Base-by-base conservation (phyloP, 2,329 filamentous ascomycete species). In the Fusarium globosum region DNA sequence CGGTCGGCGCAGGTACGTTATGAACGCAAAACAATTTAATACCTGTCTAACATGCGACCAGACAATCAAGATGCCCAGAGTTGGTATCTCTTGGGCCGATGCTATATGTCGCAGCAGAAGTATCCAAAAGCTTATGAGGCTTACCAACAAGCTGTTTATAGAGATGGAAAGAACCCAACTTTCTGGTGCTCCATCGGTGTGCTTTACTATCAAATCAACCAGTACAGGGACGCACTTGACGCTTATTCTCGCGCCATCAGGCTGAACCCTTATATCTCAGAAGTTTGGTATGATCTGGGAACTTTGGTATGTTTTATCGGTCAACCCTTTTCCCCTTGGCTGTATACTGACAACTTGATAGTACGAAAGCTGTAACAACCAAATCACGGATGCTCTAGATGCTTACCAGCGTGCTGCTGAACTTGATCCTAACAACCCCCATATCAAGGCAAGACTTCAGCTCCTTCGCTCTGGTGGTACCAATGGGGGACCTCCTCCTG, bases 161-260 rank as follows among this genome's bases (percentile, higher is more conserved):
- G 96, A 65, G 96, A 99, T 81, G 96, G 96, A 39, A 93, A 96
- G 76, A 98, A 98, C 81, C 96, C 96, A 23, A 98, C 96, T 4
- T 99, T 98, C 86, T 99, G 96, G 96, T 98, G 96, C 86, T 98
- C 96, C 15, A 99, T 99, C 80, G 96, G 96, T 81, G 96, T 99
- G 21, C 88, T 99, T 68, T 99, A 99, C 83, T 99, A 98, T 85
- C 96, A 98, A 84, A 99, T 99, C 86, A 99, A 98, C 84, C 96
- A 99, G 85, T 99, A 99, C 84, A 92, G 96, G 67, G 96, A 99
- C 86, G 96, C 96, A 7, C 89, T 99, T 60, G 96, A 99, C 85
- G 96, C 96, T 43, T 99, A 98, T 84, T 98, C 95, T 70, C 93
- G 96, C 69, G 96, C 96, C 52, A 99, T 98, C 78, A 93, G 96